Conservation (phyloP, 176 grass and related monocot genomes). For the Calamus simplicifolius region DNA sequence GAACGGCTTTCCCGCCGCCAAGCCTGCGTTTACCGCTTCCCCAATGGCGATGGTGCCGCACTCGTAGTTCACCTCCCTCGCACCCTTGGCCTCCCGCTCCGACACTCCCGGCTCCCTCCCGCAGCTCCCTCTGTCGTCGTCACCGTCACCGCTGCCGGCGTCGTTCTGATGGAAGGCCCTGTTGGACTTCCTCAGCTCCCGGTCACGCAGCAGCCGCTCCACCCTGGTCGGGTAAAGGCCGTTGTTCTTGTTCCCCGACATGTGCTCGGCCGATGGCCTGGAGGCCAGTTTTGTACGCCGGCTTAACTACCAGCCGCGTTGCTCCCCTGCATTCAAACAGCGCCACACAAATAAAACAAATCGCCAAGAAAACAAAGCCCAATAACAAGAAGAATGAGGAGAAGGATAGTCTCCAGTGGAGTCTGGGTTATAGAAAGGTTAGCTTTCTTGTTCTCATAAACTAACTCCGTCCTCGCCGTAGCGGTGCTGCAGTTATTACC, state of each 20-base stretch:
- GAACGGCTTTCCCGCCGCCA: not conserved
- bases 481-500: too few relatives aligned
- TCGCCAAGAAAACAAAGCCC: not conserved
- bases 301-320: not conserved
- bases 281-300: not conserved
- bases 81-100: not conserved
- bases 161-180: not conserved
- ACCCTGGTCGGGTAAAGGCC: not conserved
- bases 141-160: not conserved
- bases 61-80: not conserved
- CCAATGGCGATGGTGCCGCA: not conserved
- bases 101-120: not conserved
- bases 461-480: too few relatives aligned
- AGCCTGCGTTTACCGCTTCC: not conserved
- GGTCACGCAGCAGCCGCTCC: not conserved
- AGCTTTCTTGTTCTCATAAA: too few relatives aligned
- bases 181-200: not conserved
- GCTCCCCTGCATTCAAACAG: conserved; percentile 6
- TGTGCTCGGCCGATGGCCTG: not conserved
- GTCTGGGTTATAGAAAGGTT: not conserved
- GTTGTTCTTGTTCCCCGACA: not conserved
- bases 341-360: conserved; percentile 1
- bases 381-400: not conserved
- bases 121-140: not conserved
- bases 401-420: not conserved